These are phyloP conservation scores for Ascoidea rubescens DNA, from an alignment of 805 yeast genomes.

Conservation along the genomic window DNA sequence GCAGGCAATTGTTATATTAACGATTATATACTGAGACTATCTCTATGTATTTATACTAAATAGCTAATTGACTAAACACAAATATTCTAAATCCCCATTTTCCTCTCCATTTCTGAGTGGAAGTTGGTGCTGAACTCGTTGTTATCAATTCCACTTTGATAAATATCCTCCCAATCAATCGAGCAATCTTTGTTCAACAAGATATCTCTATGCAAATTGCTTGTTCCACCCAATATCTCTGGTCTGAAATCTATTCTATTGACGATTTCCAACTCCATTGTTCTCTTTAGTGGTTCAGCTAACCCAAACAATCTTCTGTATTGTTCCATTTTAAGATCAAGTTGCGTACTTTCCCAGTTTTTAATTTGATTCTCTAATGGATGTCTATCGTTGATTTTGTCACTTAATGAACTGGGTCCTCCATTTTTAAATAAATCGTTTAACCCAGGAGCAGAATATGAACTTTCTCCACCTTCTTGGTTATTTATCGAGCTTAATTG, in stretches of 20 bases:
- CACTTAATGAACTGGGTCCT: conserved; percentile 39
- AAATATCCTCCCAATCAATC: conserved; percentile 91
- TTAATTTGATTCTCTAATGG: conserved; percentile 69
- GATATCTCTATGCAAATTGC: conserved; percentile 61
- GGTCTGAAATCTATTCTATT: conserved; percentile 62
- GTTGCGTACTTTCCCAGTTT: conserved; percentile 73
- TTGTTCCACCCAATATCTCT: conserved; percentile 31
- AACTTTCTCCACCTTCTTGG: conserved; percentile 30
- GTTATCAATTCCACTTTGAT: conserved; percentile 35
- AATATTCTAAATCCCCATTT: conserved; percentile 17
- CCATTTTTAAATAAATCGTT: conserved; percentile 56
- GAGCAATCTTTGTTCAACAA: conserved; percentile 61
- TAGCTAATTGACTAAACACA: conserved; percentile 36
- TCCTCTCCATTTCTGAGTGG: conserved; percentile 63
- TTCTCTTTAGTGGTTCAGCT: conserved; percentile 85
- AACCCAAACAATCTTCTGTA: conserved; percentile 80
- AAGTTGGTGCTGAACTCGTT: conserved; percentile 28
- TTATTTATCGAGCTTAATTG: conserved; percentile 35
- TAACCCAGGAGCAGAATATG: conserved; percentile 46
- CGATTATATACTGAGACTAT: conserved; percentile 18
- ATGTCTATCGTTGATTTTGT: conserved; percentile 64
- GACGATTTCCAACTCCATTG: conserved; percentile 76
- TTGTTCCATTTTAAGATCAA: conserved; percentile 55
- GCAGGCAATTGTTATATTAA: too few relatives aligned
- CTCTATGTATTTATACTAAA: conserved; percentile 60